A percentile compares a stretch with the other conserved stretches of the same genome.
Evolutionary conservation across 2,329 filamentous ascomycete genomes (phyloP).

Genomic region (Phialemonium atrogriseum): DNA sequence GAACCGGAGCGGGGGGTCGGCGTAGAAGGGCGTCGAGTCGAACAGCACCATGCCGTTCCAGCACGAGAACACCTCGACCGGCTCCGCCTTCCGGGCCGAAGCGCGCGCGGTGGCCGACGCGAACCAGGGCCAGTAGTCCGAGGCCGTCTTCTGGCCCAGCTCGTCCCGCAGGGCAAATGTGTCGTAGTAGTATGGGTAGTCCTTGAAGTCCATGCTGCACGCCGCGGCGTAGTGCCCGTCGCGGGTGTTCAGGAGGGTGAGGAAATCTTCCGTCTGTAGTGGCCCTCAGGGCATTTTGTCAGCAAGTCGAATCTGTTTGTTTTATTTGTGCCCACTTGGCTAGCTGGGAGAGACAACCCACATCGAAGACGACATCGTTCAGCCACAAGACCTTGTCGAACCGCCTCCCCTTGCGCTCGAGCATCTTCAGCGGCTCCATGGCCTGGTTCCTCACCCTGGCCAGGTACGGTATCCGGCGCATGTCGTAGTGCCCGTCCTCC

Average conservation of each 20-base stretch:
- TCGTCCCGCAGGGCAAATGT: slow-evolving; percentile 53
- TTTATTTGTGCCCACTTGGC: not conserved
- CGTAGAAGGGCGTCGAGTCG: slow-evolving; percentile 38
- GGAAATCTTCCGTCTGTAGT: slow-evolving; percentile 36
- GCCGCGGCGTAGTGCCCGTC: slow-evolving; percentile 49
- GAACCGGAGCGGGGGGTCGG: slow-evolving; percentile 40
- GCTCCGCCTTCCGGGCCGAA: slow-evolving; percentile 38
- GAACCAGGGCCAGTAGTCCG: slow-evolving; percentile 53
- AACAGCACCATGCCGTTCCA: slow-evolving; percentile 56
- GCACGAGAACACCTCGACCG: slow-evolving; percentile 54
- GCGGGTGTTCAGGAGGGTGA: slow-evolving; percentile 44
- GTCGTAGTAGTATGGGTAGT: slow-evolving; percentile 47
- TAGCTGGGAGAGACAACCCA: slow-evolving; percentile 21
- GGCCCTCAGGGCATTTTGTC: too few relatives aligned
- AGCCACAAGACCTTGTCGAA: slow-evolving; percentile 53
- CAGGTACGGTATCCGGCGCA: slow-evolving; percentile 61
- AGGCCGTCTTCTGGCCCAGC: slow-evolving; percentile 40
- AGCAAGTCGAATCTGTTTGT: too few relatives aligned
- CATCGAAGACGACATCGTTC: slow-evolving; percentile 53
- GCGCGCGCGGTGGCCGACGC: slow-evolving; percentile 29
- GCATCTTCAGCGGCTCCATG: slow-evolving; percentile 46
- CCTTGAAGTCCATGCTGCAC: slow-evolving; percentile 51
- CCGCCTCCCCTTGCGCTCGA: slow-evolving; percentile 35
- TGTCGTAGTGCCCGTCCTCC: slow-evolving; percentile 39
- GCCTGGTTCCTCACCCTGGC: slow-evolving; percentile 54